Evolutionary conservation across 2,329 filamentous ascomycete genomes (phyloP), one percentile per base, ranked within the genome.

Genomic region (Ceratocystis eucalypticola): DNA sequence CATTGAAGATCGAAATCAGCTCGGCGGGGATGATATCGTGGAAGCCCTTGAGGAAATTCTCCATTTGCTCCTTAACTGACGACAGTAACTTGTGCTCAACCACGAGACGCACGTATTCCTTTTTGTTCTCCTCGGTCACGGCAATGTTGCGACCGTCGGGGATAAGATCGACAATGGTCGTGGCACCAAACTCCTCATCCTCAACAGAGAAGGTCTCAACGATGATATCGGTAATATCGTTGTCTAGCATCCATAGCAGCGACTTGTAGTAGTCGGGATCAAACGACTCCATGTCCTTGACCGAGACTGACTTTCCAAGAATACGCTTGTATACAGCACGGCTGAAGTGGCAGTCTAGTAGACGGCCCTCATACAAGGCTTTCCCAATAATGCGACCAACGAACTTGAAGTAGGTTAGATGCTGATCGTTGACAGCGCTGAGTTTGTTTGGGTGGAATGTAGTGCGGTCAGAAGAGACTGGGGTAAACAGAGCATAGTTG

Each of bases 261-360:
- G 93, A 97, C 76, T 97, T 99, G 84, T 97, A 96, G 79, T 99
- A 99, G 72, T 99, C 93, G 2, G 96, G 87, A 75, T 99, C 94
- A 69, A 99, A 88, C 25, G 92, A 96, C 76, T 99, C 94, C 91
- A 99, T 97, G 73, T 99, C 94, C 79, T 99, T 99, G 76, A 99
- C 88, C 7, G 92, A 96, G 50, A 97, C 93, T 2, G 90, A 85
- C 75, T 95, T 96, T 74, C 94, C 90, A 33, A 99, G 84, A 70
- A 99, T 96, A 71, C 91, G 88, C 80, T 97, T 97, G 82, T 99
- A 99, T 64, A 99, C 93, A 15, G 95, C 95, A 73, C 94, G 87
- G 77, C 93, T 97, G 80, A 99, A 99, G 81, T 97, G 96, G 76
- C 94, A 99, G 76, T 99, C 94, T 37, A 99, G 85, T 45, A 99